Base-by-base conservation (phyloP, 352 stramenopile genomes). In the Phytophthora lateralis region DNA sequence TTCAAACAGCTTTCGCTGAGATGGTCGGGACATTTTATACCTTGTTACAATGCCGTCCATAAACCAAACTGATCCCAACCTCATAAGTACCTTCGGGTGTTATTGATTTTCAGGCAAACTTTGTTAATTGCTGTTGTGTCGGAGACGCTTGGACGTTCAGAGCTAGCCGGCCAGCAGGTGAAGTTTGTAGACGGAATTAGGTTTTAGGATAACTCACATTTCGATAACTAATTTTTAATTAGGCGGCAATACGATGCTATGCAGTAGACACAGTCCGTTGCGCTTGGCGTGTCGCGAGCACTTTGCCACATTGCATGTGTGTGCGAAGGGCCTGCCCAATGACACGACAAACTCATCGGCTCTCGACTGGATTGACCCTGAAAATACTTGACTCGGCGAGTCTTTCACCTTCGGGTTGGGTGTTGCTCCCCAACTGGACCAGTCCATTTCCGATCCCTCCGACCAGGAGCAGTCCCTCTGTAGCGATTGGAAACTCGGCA, bases 11-110 rank as follows among this genome's bases (percentile, higher is more conserved):
- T 73, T 49, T 80, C 6, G 80, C 71, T 88, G 80, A 86, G 9
- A 85, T 86, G 78, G 77, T 89, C 75, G 78, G 80, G 67, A 85
- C 75, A 84, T 69, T 65, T 64, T 73, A 80, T 89, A 88, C 80
- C 80, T 89, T 89, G 77, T 89, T 89, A 89, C 80, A 87, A 69
- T 71, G 48, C 80, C 76, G 74, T 80, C 76, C 76, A 87, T 59
- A 84, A 89, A 85, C 69, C 49, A 46, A 79, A 84, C 80, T 89
- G 75, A 89, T 57, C 62, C 74, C 76, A 57, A 82, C 71, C 71
- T 60, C 46, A 35, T 66, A 44, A 44, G 7, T 10, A 21, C 7
- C 18, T 15, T 20, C n/a, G 37, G 5, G 32, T 38, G 32, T 38
- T 3, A 38, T 17, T 5, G 6, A 7, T 38, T 14, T n/a, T 38